Conservation (phyloP, 2,329 filamentous ascomycete genomes). For the Pestalotiopsis sp. region DNA sequence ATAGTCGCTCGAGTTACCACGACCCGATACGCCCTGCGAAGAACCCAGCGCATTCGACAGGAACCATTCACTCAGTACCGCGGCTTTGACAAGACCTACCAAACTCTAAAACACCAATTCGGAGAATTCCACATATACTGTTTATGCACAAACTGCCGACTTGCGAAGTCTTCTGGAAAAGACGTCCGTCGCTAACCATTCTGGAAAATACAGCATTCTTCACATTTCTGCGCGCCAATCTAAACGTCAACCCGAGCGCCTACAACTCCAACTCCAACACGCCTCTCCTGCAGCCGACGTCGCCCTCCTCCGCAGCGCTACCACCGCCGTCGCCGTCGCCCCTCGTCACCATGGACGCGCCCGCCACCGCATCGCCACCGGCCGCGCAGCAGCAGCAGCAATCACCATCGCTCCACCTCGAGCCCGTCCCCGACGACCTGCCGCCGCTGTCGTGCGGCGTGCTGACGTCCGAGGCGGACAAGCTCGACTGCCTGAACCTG, state of each 20-base stretch:
- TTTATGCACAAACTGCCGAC: neutral
- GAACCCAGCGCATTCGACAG: neutral
- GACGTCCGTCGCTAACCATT: conserved; percentile 21
- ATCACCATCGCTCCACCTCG: neutral
- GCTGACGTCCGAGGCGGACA: conserved; percentile 59
- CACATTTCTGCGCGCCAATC: conserved; percentile 78
- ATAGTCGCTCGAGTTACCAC: neutral
- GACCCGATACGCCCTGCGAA: neutral
- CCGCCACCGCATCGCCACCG: conserved; percentile 28
- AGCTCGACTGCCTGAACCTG: conserved; percentile 69
- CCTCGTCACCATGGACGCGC: conserved; percentile 40
- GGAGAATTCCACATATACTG: neutral
- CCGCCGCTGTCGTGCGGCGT: conserved; percentile 67
- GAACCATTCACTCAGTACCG: neutral
- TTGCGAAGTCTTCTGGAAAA: neutral
- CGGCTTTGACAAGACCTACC: neutral
- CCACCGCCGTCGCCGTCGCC: conserved; percentile 40
- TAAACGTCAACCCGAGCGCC: conserved; percentile 67
- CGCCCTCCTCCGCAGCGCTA: conserved; percentile 40
- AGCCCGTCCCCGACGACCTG: conserved; percentile 51
- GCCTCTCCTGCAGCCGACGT: conserved; percentile 60
- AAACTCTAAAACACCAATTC: neutral
- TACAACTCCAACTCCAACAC: conserved; percentile 68
- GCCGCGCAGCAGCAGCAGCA: neutral
- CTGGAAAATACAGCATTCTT: conserved; percentile 69